phyloP scores from a whole-genome alignment of 2,329 filamentous ascomycete genomes.

The Cladophialophora psammophila region DNA sequence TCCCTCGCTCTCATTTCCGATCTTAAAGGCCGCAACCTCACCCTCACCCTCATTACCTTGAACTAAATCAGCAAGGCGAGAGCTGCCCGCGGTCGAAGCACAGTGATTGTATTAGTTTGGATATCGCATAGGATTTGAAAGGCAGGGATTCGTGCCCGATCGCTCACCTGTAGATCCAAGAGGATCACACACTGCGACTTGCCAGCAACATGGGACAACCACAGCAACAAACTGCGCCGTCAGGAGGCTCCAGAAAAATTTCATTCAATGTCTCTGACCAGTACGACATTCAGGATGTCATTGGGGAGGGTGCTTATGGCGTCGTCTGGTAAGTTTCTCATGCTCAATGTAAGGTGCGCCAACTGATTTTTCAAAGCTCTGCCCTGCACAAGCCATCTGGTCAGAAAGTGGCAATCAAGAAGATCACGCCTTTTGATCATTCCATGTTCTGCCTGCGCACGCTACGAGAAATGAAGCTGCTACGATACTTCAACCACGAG shows the following conservation, averaged over 20 bases:
- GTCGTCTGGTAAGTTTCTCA: slow-evolving; percentile 84
- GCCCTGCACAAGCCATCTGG: slow-evolving; percentile 97
- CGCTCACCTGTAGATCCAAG: background rate
- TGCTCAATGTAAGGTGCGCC: slow-evolving; percentile 17
- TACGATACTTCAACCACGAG: slow-evolving; percentile 99
- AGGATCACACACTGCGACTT: background rate
- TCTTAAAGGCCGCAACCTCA: background rate
- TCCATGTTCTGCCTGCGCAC: slow-evolving; percentile 98
- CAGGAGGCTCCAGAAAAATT: slow-evolving; percentile 80
- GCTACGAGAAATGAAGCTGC: slow-evolving; percentile 97
- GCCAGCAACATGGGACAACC: slow-evolving; percentile 51
- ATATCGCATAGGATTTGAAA: background rate
- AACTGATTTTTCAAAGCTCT: slow-evolving; percentile 66
- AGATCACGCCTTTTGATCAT: slow-evolving; percentile 99
- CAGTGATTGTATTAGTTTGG: background rate
- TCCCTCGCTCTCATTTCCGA: background rate
- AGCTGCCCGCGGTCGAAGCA: background rate
- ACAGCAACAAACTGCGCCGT: slow-evolving; percentile 57
- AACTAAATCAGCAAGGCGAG: background rate
- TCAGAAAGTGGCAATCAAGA: slow-evolving; percentile 99
- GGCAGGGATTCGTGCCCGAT: slow-evolving; percentile 1
- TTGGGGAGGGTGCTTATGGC: slow-evolving; percentile 97
- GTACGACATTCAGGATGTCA: slow-evolving; percentile 99
- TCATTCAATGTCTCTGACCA: slow-evolving; percentile 99
- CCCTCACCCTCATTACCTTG: background rate